These are phyloP conservation scores for Dryadomyces quercivorus DNA, from an alignment of 2,329 filamentous ascomycete genomes.

Conservation along the genomic window DNA sequence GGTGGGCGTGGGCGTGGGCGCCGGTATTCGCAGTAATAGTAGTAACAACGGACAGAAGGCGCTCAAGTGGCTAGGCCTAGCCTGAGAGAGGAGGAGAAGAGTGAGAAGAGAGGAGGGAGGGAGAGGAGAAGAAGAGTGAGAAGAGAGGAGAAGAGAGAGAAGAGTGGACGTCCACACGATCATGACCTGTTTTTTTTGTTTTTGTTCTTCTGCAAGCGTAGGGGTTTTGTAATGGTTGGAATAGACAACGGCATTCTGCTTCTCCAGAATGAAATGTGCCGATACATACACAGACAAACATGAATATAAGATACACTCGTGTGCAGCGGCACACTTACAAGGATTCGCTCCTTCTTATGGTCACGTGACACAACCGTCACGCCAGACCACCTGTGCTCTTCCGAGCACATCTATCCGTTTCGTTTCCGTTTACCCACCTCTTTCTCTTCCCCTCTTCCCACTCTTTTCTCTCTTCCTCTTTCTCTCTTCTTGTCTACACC, in stretches of 20 bases:
- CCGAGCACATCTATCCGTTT: no score
- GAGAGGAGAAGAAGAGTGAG: neutral
- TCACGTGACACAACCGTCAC: no score
- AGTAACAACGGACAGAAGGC: slow-evolving; percentile 26
- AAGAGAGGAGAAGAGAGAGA: neutral
- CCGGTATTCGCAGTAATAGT: neutral
- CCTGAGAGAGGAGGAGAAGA: slow-evolving; percentile 13
- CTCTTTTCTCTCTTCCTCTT: neutral
- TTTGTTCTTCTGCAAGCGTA: no score
- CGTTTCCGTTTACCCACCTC: no score
- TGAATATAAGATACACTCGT: no score
- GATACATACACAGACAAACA: no score
- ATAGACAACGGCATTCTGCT: neutral
- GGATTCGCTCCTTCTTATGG: no score
- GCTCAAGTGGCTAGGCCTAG: slow-evolving; percentile 39
- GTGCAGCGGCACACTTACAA: no score
- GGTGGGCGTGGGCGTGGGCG: neutral
- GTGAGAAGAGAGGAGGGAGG: neutral
- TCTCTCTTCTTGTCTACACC: neutral
- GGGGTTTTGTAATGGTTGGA: neutral
- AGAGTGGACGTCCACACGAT: neutral
- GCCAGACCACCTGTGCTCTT: no score
- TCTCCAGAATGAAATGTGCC: neutral
- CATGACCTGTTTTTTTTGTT: neutral
- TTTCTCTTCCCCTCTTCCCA: neutral